Evolutionary conservation across 2,329 filamentous ascomycete genomes (phyloP).

Genomic region (Cladophialophora carrionii): DNA sequence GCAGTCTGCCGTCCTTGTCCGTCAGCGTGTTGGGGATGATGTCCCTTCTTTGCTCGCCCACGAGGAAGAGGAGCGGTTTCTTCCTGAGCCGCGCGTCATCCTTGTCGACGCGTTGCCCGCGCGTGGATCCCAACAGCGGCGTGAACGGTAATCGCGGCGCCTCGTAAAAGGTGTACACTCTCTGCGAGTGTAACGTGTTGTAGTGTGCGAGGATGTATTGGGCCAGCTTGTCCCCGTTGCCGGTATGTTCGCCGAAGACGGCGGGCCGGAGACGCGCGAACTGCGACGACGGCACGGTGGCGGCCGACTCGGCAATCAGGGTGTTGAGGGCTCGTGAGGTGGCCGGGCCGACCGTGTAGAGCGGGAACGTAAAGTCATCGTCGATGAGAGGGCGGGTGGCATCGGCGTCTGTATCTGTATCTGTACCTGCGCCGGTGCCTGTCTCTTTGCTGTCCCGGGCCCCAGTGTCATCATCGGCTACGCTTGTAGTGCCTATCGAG

Average conservation of each 20-base stretch:
- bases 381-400: conserved; percentile 7
- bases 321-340: conserved; percentile 67
- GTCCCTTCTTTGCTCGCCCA: conserved; percentile 86
- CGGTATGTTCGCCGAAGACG: conserved; percentile 78
- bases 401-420: conserved; percentile 2
- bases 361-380: conserved; percentile 38
- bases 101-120: conserved; percentile 34
- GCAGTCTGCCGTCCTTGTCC: conserved; percentile 52
- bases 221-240: conserved; percentile 80
- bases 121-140: conserved; percentile 36
- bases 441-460: too few species aligned
- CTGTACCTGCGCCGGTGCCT: too few species aligned
- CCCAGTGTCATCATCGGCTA: conserved; percentile 2
- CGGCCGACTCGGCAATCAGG: conserved; percentile 46
- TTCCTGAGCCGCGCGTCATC: conserved; percentile 36
- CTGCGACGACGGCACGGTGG: conserved; percentile 14
- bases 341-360: conserved; percentile 56
- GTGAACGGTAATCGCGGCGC: conserved; percentile 35
- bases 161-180: conserved; percentile 27
- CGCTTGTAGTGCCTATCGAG: background rate
- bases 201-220: conserved; percentile 80
- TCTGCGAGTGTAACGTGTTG: conserved; percentile 43
- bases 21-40: conserved; percentile 83
- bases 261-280: conserved; percentile 52
- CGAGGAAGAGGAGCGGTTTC: conserved; percentile 76